Evolutionary conservation across 148 eudicot genomes (phyloP), one percentile per base, ranked within the genome.

Genomic region (Chenopodium quinoa): DNA sequence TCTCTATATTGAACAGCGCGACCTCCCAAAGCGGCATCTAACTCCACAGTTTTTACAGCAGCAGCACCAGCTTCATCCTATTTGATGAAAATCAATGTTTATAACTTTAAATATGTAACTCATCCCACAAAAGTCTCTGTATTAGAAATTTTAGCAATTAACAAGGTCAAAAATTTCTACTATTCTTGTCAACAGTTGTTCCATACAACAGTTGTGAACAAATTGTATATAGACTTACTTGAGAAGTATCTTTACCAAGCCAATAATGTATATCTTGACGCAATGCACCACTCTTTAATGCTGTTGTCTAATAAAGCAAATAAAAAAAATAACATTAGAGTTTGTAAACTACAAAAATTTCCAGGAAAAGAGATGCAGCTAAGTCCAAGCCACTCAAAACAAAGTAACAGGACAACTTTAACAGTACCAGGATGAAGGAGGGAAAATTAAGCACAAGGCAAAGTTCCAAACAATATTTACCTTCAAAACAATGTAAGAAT

Each of bases 1-100:
- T 97, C 99, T 74, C 97, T 94, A 83, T 94, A 97, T 83, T 97
- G 99, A 83, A 97, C 97, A 83, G 98, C 99, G 60, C 97, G 95
- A 12, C 97, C 97, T 74, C 99, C 99, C 32, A 96, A 88, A 85
- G 92, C 97, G 65, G 95, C 98, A 91, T 96, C 99, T 85, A 96
- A 80, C 84, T 96, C 99, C 76, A 96, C 89, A 22, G 99, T 90
- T 81, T 93, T 96, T 78, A 93, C 83, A 78, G 95, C 92, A 48
- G 97, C 95, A 83, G 94, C 78, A 76, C 93, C 96, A 86, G 98
- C 98, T 90, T 95, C 98, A 86, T 93, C 97, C 97, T 93, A 87
- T 83, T 83, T 75, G 76, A 82, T 75, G 65, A 65, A 74, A 79
- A 80, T 71, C 63, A 68, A 68, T 78, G 71, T 48, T 79, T 85